These are phyloP conservation scores for Bonia amplexicaulis DNA, from an alignment of 176 grass and related monocot genomes.

Conservation along the genomic window DNA sequence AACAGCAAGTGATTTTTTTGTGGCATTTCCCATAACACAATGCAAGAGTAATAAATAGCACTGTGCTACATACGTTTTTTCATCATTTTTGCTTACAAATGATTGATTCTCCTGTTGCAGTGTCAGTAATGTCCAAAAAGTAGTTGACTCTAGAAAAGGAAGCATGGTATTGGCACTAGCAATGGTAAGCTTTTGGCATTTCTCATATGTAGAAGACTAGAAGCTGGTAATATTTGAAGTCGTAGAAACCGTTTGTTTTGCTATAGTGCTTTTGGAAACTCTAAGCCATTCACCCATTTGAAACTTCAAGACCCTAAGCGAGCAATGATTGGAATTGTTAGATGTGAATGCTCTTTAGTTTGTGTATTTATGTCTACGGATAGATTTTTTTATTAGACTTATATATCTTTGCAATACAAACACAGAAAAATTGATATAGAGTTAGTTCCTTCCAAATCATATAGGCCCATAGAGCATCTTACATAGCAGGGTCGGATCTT, in stretches of 20 bases:
- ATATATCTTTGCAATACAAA: neutral
- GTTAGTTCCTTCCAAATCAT: neutral
- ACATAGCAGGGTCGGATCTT: neutral
- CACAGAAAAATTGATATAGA: neutral
- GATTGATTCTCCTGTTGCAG: conserved; percentile 33
- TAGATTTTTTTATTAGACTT: neutral
- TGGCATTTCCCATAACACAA: neutral
- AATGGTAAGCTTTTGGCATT: conserved; percentile 62
- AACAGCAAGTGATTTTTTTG: neutral
- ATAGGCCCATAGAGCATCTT: neutral
- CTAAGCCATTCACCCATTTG: neutral
- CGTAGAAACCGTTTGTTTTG: neutral
- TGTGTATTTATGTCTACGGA: neutral
- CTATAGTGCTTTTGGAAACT: neutral
- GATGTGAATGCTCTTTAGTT: neutral
- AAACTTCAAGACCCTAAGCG: neutral
- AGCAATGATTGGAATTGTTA: neutral
- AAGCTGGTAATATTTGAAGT: neutral
- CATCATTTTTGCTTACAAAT: conserved; percentile 27
- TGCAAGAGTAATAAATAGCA: neutral
- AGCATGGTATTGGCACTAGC: conserved; percentile 79
- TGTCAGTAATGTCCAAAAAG: conserved; percentile 76
- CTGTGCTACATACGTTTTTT: neutral
- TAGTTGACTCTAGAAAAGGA: conserved; percentile 77
- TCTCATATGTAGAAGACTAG: neutral